Percentiles rank a stretch among this genome's conserved stretches.
These are phyloP conservation scores for Plectosphaerella plurivora DNA, from an alignment of 2,329 filamentous ascomycete genomes.

Conservation along the genomic window DNA sequence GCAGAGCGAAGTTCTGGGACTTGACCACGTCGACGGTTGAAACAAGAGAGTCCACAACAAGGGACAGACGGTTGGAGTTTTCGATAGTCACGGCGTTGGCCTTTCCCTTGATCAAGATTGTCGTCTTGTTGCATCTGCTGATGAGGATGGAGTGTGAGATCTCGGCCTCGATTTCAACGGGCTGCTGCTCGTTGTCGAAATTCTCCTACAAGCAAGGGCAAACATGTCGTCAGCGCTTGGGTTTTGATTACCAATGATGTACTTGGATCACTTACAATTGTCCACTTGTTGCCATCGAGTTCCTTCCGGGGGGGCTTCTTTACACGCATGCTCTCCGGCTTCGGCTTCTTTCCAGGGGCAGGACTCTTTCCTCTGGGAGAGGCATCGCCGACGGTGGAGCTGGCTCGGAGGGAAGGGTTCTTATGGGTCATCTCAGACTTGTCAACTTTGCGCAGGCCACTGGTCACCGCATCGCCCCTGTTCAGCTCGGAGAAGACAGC, in stretches of 20 bases:
- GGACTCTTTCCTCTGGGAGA: slow-evolving; percentile 72
- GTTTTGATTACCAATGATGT: slow-evolving; percentile 3
- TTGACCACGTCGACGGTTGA: slow-evolving; percentile 95
- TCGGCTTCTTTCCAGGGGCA: slow-evolving; percentile 81
- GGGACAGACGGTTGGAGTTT: slow-evolving; percentile 77
- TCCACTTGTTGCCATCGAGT: slow-evolving; percentile 89
- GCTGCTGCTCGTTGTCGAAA: slow-evolving; percentile 69
- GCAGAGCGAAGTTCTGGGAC: slow-evolving; percentile 88
- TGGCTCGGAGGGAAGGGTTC: slow-evolving; percentile 79
- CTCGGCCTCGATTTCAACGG: slow-evolving; percentile 76
- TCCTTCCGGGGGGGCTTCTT: slow-evolving; percentile 79
- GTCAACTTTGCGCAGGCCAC: slow-evolving; percentile 88
- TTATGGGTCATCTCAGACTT: slow-evolving; percentile 97
- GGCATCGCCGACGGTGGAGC: slow-evolving; percentile 58
- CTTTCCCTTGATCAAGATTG: slow-evolving; percentile 85
- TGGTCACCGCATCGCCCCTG: slow-evolving; percentile 81
- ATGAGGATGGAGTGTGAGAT: slow-evolving; percentile 89
- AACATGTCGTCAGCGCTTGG: not conserved
- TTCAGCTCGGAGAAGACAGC: slow-evolving; percentile 93
- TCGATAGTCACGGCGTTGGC: slow-evolving; percentile 96
- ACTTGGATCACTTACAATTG: slow-evolving; percentile 53
- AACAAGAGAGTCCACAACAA: slow-evolving; percentile 85
- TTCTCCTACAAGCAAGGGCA: slow-evolving; percentile 60
- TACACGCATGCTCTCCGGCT: slow-evolving; percentile 77
- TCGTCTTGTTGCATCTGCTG: slow-evolving; percentile 85